Conservation (phyloP, 176 grass and related monocot species). For the Hyparrhenia diplandra region DNA sequence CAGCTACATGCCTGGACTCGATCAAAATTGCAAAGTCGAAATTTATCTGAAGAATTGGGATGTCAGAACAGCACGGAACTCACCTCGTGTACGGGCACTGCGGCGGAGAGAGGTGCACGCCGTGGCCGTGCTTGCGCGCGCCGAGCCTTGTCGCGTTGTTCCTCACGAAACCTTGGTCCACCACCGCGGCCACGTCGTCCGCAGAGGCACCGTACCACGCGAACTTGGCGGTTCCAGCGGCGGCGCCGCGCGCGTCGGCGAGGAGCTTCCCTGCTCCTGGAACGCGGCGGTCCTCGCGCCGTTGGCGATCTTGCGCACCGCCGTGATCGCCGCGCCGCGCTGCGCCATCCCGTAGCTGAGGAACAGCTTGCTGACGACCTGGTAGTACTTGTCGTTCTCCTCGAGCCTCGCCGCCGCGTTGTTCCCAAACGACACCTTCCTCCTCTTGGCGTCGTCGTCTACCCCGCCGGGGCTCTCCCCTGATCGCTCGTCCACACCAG, state of each 20-base stretch:
- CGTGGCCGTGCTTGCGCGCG: constrained; percentile 42
- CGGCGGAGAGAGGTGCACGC: constrained; percentile 71
- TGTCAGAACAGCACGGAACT: neutral
- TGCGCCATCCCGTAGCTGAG: constrained; percentile 34
- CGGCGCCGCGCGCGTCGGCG: constrained; percentile 30
- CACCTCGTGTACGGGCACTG: constrained; percentile 56
- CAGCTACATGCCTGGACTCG: neutral
- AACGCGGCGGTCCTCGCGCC: constrained; percentile 42
- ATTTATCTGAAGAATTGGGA: neutral
- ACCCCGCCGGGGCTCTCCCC: constrained; percentile 22
- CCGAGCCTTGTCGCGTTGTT: constrained; percentile 36
- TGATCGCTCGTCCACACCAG: constrained; percentile 42
- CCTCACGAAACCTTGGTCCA: constrained; percentile 42
- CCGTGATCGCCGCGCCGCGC: constrained; percentile 34
- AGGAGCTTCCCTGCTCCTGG: constrained; percentile 42
- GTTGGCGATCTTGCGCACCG: constrained; percentile 49
- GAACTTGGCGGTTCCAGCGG: constrained; percentile 36
- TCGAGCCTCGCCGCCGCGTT: constrained; percentile 16
- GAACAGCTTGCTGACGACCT: constrained; percentile 65
- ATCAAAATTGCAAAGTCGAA: neutral
- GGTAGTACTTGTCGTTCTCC: constrained; percentile 47
- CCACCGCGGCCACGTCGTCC: constrained; percentile 40
- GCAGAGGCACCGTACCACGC: constrained; percentile 61
- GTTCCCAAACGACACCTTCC: neutral
- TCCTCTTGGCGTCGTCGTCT: neutral